Evolutionary conservation across 352 stramenopile species (phyloP).

Genomic region (Pythium diclinum): DNA sequence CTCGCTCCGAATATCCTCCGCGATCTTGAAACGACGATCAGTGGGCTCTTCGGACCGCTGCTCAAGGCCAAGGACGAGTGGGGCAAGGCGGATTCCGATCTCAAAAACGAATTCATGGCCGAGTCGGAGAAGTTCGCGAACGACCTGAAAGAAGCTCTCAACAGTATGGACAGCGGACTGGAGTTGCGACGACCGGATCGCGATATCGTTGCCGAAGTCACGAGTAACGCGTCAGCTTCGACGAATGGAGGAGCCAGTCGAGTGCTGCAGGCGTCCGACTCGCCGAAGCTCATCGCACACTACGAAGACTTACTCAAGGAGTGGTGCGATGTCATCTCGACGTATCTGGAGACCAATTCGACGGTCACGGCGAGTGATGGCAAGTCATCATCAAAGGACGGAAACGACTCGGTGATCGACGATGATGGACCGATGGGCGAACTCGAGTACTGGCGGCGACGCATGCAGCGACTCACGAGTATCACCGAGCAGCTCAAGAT

Average conservation of each 20-base stretch:
- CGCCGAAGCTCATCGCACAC: constrained; percentile 89
- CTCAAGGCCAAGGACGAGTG: constrained; percentile 94
- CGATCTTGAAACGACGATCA: constrained; percentile 80
- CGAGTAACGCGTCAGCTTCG: constrained; percentile 32
- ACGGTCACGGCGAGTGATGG: constrained; percentile 40
- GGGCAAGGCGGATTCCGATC: constrained; percentile 92
- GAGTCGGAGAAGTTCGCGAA: constrained; percentile 94
- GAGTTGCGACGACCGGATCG: constrained; percentile 89
- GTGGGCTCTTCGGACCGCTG: constrained; percentile 87
- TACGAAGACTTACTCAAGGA: constrained; percentile 96
- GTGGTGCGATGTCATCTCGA: constrained; percentile 96
- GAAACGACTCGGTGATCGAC: constrained; percentile 65
- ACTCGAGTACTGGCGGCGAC: constrained; percentile 95
- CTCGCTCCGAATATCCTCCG: constrained; percentile 79
- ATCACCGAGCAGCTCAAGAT: constrained; percentile 98
- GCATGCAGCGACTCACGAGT: constrained; percentile 98
- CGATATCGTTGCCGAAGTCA: constrained; percentile 62
- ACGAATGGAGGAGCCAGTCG: constrained; percentile 40
- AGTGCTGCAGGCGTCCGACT: constrained; percentile 76
- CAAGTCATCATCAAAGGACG: constrained; percentile 29
- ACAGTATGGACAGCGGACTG: constrained; percentile 93
- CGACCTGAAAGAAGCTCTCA: constrained; percentile 94
- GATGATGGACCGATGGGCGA: constrained; percentile 94
- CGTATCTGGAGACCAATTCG: constrained; percentile 90
- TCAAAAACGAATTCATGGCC: constrained; percentile 91